Evolutionary conservation across 2,329 filamentous ascomycete genomes (phyloP).

Genomic region (Pestalotiopsis sp.): DNA sequence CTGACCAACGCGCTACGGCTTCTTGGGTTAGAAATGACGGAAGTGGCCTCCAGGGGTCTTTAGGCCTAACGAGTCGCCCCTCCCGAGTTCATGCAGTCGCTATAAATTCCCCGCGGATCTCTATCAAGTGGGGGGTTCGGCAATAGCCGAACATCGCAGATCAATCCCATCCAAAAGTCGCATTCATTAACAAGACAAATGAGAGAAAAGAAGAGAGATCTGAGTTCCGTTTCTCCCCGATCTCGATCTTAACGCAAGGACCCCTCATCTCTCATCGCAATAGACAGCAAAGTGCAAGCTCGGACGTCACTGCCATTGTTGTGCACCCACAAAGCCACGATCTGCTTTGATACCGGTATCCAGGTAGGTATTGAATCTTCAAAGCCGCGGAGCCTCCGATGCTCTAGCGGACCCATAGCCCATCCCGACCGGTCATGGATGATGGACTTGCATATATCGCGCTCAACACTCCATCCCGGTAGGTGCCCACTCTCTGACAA

Average conservation of each 20-base stretch:
- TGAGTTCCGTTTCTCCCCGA: too few relatives aligned
- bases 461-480: too few relatives aligned
- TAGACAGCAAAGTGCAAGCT: too few relatives aligned
- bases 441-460: too few relatives aligned
- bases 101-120: not conserved
- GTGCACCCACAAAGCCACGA: too few relatives aligned
- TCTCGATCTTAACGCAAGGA: too few relatives aligned
- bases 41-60: not conserved
- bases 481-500: too few relatives aligned
- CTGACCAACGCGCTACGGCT: slow-evolving; percentile 1
- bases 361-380: not conserved
- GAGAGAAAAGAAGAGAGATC: not conserved
- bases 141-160: not conserved
- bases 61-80: not conserved
- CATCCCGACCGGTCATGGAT: too few relatives aligned
- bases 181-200: not conserved
- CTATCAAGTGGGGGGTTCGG: not conserved
- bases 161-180: not conserved
- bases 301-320: too few relatives aligned
- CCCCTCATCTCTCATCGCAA: too few relatives aligned
- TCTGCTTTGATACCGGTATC: not conserved
- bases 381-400: not conserved
- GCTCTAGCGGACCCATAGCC: not conserved
- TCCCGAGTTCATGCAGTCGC: not conserved
- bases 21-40: not conserved